Evolutionary conservation across 139 green algal species (phyloP).

Genomic region (Coccomyxa sp.): DNA sequence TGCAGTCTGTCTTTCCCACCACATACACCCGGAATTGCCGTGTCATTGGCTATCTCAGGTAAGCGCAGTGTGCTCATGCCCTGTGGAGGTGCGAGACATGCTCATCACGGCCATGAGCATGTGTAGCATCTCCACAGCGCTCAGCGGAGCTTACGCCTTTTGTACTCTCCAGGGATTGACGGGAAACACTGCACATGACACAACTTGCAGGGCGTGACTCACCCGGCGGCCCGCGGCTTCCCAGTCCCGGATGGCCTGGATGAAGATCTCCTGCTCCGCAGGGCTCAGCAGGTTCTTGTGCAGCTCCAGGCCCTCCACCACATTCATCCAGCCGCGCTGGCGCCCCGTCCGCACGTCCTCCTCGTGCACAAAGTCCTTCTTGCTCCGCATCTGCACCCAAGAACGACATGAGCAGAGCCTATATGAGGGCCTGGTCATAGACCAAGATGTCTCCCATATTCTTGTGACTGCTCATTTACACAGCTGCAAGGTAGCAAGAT

Average conservation of each 20-base stretch:
- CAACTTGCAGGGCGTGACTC: neutral
- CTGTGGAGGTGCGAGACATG: neutral
- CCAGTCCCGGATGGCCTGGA: slow-evolving; percentile 31
- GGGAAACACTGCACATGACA: neutral
- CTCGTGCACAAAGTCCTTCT: slow-evolving; percentile 10
- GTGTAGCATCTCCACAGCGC: neutral
- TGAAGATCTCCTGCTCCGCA: slow-evolving; percentile 33
- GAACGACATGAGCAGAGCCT: neutral
- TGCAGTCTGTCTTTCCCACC: neutral
- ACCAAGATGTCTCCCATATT: too few species aligned
- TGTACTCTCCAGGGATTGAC: neutral
- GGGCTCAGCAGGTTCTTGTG: slow-evolving; percentile 35
- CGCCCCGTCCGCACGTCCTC: neutral
- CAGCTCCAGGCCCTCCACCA: slow-evolving; percentile 46
- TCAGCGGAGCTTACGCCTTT: neutral
- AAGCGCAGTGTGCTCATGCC: neutral
- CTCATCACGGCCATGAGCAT: neutral
- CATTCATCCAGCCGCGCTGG: slow-evolving; percentile 11
- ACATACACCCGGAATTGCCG: neutral
- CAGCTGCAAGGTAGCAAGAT: neutral
- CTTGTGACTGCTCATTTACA: too few species aligned
- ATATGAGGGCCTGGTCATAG: too few species aligned
- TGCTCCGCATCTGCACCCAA: slow-evolving; percentile 7
- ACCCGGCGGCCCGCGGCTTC: slow-evolving; percentile 17
- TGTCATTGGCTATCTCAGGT: neutral